These are phyloP conservation scores for Ilex paraguariensis DNA, from an alignment of 305 asterid genomes.

Conservation along the genomic window DNA sequence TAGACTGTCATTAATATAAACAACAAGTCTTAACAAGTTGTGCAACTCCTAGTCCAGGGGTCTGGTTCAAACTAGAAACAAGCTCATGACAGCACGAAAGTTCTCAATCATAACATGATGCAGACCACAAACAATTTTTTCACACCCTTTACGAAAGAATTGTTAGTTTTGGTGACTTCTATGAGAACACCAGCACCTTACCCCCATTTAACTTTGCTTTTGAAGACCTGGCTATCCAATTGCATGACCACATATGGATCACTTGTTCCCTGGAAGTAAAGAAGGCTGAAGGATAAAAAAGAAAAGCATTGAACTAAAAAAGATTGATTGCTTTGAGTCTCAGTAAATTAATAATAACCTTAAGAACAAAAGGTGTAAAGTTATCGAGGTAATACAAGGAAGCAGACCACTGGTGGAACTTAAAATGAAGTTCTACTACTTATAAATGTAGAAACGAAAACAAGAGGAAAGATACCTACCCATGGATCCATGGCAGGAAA, in stretches of 20 bases:
- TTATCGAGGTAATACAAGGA: neutral
- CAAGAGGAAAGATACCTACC: slow-evolving; percentile 49
- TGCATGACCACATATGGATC: slow-evolving; percentile 91
- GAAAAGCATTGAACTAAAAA: neutral
- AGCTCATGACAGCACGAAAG: neutral
- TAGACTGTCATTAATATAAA: too few species aligned
- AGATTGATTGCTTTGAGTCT: too few species aligned
- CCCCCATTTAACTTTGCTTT: slow-evolving; percentile 98
- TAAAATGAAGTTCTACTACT: neutral
- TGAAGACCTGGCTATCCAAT: slow-evolving; percentile 68
- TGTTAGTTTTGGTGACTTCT: neutral
- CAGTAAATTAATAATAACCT: neutral
- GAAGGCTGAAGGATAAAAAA: neutral
- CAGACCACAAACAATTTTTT: neutral
- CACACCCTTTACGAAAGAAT: neutral
- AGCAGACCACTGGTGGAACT: neutral
- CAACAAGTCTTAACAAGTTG: too few species aligned
- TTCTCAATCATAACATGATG: neutral
- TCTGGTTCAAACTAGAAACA: neutral
- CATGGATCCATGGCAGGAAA: slow-evolving; percentile 98
- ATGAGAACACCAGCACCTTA: slow-evolving; percentile 34
- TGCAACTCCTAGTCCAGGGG: neutral
- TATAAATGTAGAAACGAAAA: slow-evolving; percentile 5
- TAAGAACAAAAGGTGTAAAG: neutral
- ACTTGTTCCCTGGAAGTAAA: slow-evolving; percentile 78